Conservation (phyloP, 768 basidiomycete genomes). For the Steccherinum ochraceum region DNA sequence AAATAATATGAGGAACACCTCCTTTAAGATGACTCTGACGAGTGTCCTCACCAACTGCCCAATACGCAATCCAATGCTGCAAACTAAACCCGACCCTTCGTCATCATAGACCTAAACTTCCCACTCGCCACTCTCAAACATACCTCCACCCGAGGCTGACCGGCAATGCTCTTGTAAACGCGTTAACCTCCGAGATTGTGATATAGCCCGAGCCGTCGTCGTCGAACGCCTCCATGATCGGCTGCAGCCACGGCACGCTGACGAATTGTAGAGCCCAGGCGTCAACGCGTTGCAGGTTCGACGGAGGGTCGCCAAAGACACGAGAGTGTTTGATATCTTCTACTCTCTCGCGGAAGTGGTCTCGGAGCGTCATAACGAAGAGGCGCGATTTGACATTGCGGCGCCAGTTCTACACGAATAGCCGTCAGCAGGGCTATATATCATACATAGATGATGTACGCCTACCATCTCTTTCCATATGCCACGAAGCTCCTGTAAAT, state of each 20-base stretch:
- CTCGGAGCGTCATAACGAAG: constrained; percentile 24
- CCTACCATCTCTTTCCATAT: constrained; percentile 23
- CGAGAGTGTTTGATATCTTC: not conserved
- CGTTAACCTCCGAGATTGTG: constrained; percentile 27
- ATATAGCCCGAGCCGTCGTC: constrained; percentile 28
- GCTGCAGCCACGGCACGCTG: constrained; percentile 14
- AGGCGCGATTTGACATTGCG: constrained; percentile 22
- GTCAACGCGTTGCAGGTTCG: constrained; percentile 1
- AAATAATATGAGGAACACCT: no score
- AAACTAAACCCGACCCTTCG: no score
- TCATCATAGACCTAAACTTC: no score
- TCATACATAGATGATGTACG: no score
- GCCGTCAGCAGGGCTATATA: no score
- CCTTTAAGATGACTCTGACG: no score
- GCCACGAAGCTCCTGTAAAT: constrained; percentile 14
- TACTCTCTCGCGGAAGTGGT: constrained; percentile 23
- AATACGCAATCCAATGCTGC: constrained; percentile 27
- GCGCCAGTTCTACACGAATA: constrained; percentile 22
- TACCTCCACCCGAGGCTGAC: constrained; percentile 26
- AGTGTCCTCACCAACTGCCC: constrained; percentile 19
- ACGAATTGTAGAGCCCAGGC: constrained; percentile 25
- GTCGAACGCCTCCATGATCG: constrained; percentile 27
- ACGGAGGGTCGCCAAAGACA: no score
- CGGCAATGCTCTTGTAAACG: constrained; percentile 21
- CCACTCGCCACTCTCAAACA: no score